phyloP scores from a whole-genome alignment of 441 rosid genomes.

The Bocquillonia castaneifolia region DNA sequence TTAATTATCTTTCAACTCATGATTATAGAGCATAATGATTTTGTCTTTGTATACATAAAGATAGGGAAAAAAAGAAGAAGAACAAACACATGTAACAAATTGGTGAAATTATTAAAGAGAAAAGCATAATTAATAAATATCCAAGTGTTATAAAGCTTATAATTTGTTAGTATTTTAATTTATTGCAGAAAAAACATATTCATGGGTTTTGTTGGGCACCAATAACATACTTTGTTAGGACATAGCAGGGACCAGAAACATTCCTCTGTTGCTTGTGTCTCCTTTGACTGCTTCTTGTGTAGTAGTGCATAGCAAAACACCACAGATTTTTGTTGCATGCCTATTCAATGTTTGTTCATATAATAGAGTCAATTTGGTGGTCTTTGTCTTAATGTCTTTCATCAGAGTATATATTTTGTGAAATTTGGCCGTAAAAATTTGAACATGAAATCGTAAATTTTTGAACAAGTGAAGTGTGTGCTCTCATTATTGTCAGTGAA shows the following conservation, averaged over 20 bases:
- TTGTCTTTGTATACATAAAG: conserved; percentile 33
- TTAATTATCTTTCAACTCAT: conserved; percentile 36
- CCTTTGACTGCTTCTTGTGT: conserved; percentile 28
- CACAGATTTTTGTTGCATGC: conserved; percentile 13
- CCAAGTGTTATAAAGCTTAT: conserved; percentile 5
- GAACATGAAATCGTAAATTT: not conserved
- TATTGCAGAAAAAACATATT: conserved; percentile 36
- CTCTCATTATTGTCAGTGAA: not conserved
- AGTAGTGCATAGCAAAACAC: not conserved
- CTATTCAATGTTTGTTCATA: not conserved
- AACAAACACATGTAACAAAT: conserved; percentile 20
- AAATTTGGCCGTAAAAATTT: not conserved
- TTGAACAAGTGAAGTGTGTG: not conserved
- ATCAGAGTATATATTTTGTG: not conserved
- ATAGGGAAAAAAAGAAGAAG: conserved; percentile 11
- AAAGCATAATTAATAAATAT: conserved; percentile 12
- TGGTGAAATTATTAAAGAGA: conserved; percentile 23
- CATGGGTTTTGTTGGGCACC: conserved; percentile 30
- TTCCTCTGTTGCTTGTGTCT: conserved; percentile 38
- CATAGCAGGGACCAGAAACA: conserved; percentile 39
- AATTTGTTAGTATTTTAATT: conserved; percentile 14
- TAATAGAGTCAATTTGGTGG: not conserved
- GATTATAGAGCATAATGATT: conserved; percentile 40
- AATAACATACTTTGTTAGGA: not conserved
- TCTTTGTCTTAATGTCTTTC: not conserved